Conservation (phyloP, 192 early-diverging fungal species). For the Umbelopsis vinacea region DNA sequence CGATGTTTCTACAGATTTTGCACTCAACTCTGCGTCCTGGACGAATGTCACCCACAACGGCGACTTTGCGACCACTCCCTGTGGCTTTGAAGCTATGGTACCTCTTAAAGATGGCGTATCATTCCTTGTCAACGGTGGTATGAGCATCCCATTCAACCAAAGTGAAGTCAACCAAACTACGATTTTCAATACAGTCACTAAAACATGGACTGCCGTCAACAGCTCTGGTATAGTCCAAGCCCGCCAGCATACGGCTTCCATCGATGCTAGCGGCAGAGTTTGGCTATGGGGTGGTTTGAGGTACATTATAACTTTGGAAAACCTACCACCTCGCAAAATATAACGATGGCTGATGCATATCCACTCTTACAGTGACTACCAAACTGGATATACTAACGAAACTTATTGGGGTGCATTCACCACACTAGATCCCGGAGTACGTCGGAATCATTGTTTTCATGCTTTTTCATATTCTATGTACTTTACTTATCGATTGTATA, state of each 20-base stretch:
- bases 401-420: conserved; percentile 17
- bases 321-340: background rate
- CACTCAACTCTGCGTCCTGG: background rate
- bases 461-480: background rate
- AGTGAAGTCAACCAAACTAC: conserved; percentile 18
- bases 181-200: background rate
- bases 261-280: background rate
- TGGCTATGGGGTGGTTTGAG: conserved; percentile 19
- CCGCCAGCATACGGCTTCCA: conserved; percentile 6
- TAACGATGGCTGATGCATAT: background rate
- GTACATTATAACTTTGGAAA: background rate
- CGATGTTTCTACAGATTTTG: conserved; percentile 4
- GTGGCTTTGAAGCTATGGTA: background rate
- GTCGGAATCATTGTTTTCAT: background rate
- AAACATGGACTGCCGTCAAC: conserved; percentile 3
- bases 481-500: background rate
- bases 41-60: background rate
- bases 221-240: conserved; percentile 2
- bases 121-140: conserved; percentile 2
- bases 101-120: conserved; percentile 1
- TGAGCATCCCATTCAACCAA: conserved; percentile 11
- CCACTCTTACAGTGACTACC: background rate
- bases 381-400: conserved; percentile 8
- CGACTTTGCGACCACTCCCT: background rate
- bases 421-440: background rate